Percentiles rank a stretch among this genome's conserved stretches.
These are phyloP conservation scores for Houttuynia cordata DNA, from an alignment of 164 flowering plant genomes.

Conservation along the genomic window DNA sequence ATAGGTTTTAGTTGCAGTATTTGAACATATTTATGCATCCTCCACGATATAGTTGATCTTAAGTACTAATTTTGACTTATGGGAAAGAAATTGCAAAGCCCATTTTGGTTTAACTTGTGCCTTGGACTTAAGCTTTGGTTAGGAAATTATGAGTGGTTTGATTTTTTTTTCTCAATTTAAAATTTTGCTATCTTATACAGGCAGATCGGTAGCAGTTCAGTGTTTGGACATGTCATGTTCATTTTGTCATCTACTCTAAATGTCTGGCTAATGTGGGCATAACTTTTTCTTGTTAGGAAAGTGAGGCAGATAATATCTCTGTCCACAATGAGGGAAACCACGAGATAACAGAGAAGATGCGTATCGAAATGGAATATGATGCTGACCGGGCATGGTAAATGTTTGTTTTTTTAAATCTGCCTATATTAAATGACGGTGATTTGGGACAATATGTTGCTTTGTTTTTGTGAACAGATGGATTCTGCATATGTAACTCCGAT, in stretches of 20 bases:
- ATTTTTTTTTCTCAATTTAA: too few species aligned
- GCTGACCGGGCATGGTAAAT: constrained; percentile 91
- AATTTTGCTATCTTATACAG: background rate
- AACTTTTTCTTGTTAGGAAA: constrained; percentile 27
- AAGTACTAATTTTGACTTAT: too few species aligned
- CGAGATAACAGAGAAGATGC: constrained; percentile 72
- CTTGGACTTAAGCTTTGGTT: too few species aligned
- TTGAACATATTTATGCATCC: too few species aligned
- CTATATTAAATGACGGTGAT: background rate
- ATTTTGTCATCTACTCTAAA: background rate
- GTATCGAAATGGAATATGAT: constrained; percentile 85
- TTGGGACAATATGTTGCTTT: background rate
- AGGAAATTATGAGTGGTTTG: too few species aligned
- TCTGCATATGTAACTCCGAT: background rate
- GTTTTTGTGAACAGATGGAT: background rate
- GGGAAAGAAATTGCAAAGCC: too few species aligned
- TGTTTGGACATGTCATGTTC: background rate
- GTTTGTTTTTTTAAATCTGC: background rate
- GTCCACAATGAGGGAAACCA: constrained; percentile 23
- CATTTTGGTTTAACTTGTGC: too few species aligned
- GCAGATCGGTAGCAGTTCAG: too few species aligned
- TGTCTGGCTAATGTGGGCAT: background rate
- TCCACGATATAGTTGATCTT: too few species aligned
- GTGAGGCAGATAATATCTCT: constrained; percentile 18
- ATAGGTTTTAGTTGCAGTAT: too few species aligned